Percentiles rank a stretch among this genome's conserved stretches.
Conservation (phyloP, 1,284 basidiomycete species). For the Abortiporus biennis region DNA sequence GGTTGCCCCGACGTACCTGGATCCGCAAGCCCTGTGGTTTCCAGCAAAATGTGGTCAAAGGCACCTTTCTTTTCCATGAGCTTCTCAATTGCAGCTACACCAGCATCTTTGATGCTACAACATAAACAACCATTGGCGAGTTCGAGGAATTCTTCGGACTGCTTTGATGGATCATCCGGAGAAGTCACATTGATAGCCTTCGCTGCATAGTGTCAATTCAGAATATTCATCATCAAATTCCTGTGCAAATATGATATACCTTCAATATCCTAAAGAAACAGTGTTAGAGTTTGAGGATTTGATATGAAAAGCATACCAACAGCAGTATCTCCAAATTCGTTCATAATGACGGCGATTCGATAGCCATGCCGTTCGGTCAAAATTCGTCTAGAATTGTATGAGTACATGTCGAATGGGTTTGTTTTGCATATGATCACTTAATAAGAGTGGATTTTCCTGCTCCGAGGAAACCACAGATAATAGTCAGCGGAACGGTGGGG, state of each 20-base stretch:
- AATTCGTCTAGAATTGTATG: slow-evolving; percentile 55
- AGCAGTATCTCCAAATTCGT: slow-evolving; percentile 85
- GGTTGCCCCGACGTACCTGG: slow-evolving; percentile 49
- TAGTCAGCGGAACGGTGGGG: slow-evolving; percentile 72
- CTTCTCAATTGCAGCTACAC: slow-evolving; percentile 87
- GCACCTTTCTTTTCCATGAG: slow-evolving; percentile 76
- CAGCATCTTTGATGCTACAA: slow-evolving; percentile 90
- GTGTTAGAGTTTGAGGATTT: not conserved
- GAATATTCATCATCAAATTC: slow-evolving; percentile 7
- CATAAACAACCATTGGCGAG: slow-evolving; percentile 92
- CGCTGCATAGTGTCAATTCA: slow-evolving; percentile 48
- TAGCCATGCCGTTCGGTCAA: slow-evolving; percentile 89
- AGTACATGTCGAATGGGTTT: slow-evolving; percentile 1
- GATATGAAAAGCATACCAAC: slow-evolving; percentile 27
- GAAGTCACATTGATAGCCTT: slow-evolving; percentile 76
- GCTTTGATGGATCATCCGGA: slow-evolving; percentile 52
- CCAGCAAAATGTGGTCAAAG: slow-evolving; percentile 90
- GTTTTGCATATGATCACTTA: slow-evolving; percentile 35
- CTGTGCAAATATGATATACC: no score
- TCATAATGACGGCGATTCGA: slow-evolving; percentile 96
- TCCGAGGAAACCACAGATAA: slow-evolving; percentile 89
- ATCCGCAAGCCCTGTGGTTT: slow-evolving; percentile 92
- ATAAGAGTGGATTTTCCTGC: slow-evolving; percentile 89
- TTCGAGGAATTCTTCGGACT: slow-evolving; percentile 78
- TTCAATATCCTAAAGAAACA: slow-evolving; percentile 22